Evolutionary conservation across 257 asterid species (phyloP), one percentile per base, ranked within the genome.

Genomic region (Solanum tarijense): DNA sequence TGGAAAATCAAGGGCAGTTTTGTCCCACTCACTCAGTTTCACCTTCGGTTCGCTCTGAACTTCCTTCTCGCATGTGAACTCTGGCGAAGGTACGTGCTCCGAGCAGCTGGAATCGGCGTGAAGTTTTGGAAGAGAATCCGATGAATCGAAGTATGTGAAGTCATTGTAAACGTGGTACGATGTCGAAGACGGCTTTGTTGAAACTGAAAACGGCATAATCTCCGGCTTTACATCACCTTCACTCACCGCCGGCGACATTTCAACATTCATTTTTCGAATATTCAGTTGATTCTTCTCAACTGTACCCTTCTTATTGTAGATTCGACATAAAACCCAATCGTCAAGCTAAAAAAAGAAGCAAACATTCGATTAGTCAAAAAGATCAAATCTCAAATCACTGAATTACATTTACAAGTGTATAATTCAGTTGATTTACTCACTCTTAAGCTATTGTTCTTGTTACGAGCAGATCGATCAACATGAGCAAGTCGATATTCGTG

Each of bases 401-500:
- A 62, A 62, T 62, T 14, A 41, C 39, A 72, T 38, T 36, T 35
- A 65, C 39, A 84, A 72, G 14, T 87, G 86, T 89, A 48, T 90
- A 36, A 73, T 71, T 29, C 9, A 23, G 72, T 31, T 38, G 16
- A 20, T 16, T 68, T 68, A 92, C 97, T 65, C 88, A 96, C 99
- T 96, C 98, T 88, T n/a, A 91, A 91, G 87, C 93, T 94, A 60
- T 90, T 93, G 76, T 34, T 92, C 89, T 90, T 94, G 88, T 92
- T 94, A 18, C 96, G 92, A 74, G 98, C 98, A 4, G 98, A 93
- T 5, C 98, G 96, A 86, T 95, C 99, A 21, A 95, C 97, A 74
- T 93, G 93, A 69, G 99, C 99, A 5, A 96, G 93, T n/a, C 99
- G 95, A 43, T 96, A 96, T 62, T 95, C 98, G 87, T 96, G 98